A percentile compares a stretch with the other conserved stretches of the same genome.
Evolutionary conservation across 371 early-diverging fungal species (phyloP).

Genomic region (Phascolomyces articulosus): DNA sequence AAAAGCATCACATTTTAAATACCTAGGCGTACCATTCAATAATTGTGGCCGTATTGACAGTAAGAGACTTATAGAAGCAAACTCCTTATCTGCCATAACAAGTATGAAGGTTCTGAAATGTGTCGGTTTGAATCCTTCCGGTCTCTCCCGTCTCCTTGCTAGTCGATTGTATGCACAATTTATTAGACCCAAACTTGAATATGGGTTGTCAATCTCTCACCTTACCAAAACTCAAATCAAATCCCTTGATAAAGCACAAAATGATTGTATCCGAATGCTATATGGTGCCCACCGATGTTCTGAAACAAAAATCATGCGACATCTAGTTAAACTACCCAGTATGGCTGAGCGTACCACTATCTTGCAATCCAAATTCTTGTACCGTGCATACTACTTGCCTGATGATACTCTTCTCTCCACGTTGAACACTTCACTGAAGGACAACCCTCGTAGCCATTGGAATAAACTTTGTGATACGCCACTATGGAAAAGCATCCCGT

Average conservation of each 20-base stretch:
- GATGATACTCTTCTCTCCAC: conserved; percentile 9
- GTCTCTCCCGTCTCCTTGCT: conserved; percentile 12
- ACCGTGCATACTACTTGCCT: conserved; percentile 7
- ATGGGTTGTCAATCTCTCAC: conserved; percentile 7
- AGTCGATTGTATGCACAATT: conserved; percentile 6
- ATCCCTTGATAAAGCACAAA: conserved; percentile 5
- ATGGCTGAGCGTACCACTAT: background rate
- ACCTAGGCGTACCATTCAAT: conserved; percentile 10
- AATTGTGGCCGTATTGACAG: background rate
- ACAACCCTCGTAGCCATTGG: no score
- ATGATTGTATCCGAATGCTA: conserved; percentile 15
- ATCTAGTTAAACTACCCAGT: background rate
- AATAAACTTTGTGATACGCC: no score
- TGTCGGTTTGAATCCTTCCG: conserved; percentile 7
- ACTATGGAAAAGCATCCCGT: background rate
- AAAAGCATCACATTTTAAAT: background rate
- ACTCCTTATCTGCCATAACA: background rate
- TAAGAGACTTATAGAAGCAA: no score
- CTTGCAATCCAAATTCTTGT: conserved; percentile 1
- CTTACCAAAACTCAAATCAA: background rate
- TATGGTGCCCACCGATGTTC: conserved; percentile 16
- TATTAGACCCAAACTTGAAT: conserved; percentile 8
- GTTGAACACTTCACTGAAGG: background rate
- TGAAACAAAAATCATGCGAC: conserved; percentile 17
- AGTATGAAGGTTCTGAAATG: conserved; percentile 9